Evolutionary conservation across 225 moss, liverwort and hornwort genomes (phyloP).

Genomic region (Marchantia paleacea): DNA sequence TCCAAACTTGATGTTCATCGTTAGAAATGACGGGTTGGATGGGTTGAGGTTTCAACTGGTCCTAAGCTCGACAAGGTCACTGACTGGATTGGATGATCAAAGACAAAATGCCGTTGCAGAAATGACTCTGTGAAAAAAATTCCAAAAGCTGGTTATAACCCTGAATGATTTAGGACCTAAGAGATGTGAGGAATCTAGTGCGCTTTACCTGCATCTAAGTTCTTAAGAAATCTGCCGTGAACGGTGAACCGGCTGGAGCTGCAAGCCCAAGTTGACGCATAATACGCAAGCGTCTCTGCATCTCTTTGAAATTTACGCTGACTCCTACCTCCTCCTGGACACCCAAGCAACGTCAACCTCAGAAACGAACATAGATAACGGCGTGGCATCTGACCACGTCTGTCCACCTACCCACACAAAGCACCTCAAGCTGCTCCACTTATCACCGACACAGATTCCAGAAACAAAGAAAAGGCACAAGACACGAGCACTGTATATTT

Average conservation of each 20-base stretch:
- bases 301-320: slow-evolving; percentile 73
- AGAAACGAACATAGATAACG: neutral
- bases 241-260: slow-evolving; percentile 90
- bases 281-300: slow-evolving; percentile 62
- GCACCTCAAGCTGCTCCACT: neutral
- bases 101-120: neutral
- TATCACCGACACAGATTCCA: neutral
- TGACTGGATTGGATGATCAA: neutral
- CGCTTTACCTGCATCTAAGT: neutral
- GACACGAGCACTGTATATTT: neutral
- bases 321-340: slow-evolving; percentile 71
- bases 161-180: neutral
- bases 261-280: slow-evolving; percentile 93
- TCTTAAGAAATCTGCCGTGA: slow-evolving; percentile 28
- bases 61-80: neutral
- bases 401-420: neutral
- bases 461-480: no score
- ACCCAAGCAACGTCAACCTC: neutral
- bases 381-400: neutral
- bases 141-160: neutral
- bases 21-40: no score
- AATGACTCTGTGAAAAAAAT: neutral
- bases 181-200: neutral
- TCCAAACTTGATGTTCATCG: no score
- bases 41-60: neutral